Base-by-base conservation (phyloP, 192 early-diverging fungal genomes). In the Coemansia sp. region DNA sequence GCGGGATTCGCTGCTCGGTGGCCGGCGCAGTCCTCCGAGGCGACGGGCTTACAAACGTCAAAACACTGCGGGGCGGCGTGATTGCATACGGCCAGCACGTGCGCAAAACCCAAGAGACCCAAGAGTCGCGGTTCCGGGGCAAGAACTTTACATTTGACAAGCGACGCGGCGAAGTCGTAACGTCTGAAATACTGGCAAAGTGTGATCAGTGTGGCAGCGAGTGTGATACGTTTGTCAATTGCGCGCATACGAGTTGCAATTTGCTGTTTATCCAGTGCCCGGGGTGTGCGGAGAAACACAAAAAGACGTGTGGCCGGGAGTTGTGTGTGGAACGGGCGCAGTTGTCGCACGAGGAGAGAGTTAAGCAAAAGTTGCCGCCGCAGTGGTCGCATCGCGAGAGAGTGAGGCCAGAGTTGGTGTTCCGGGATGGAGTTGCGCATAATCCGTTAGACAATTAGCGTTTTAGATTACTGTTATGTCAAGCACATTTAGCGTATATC, bases 71-170 rank as follows among this genome's bases (percentile, higher is more conserved):
- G 26, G 91, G 91, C 56, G 91, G 91, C 27, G 82, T 92, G 12
- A 88, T 89, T 14, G 89, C 91, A 4, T 92, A 92, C 50, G 91
- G 91, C 3, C 71, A 81, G 22, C 86, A 82, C 53, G 73, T 88
- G 19, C 73, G 75, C 13, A 64, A 78, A 16, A 43, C 9, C 62
- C 73, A 9, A 20, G 50, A 2, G 7, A n/a, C n/a, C n/a, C n/a
- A n/a, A n/a, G n/a, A n/a, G n/a, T 92, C 91, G 3, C 72, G 90
- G 9, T 92, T 84, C 66, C 74, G 67, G 14, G 91, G 91, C 45
- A 90, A 88, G 23, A 92, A 92, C 65, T 92, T 92, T 67, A 92
- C 91, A 2, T 92, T 92, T 62, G 91, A 92, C 69, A 84, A 85
- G 55, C 89, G 91, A 1, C 61, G 89, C 16, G 89, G 91, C 18